phyloP scores from a whole-genome alignment of 371 early-diverging fungal genomes.

The Batkoa obscura region DNA sequence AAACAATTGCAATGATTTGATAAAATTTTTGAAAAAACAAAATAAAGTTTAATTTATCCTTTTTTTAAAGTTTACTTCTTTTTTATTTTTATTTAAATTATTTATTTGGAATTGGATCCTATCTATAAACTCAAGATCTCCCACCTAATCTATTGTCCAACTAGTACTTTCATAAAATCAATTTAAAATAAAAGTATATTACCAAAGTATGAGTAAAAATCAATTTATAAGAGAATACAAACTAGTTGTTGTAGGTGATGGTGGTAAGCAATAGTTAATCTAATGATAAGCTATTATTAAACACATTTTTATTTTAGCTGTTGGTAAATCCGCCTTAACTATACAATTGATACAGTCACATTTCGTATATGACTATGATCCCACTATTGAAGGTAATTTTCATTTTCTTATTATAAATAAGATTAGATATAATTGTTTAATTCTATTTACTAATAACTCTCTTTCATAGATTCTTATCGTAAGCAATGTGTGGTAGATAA shows the following conservation, averaged over 20 bases:
- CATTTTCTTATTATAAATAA: neutral
- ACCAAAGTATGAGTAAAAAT: neutral
- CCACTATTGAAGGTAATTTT: constrained; percentile 65
- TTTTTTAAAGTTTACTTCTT: too few species aligned
- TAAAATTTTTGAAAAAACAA: too few species aligned
- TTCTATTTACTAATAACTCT: neutral
- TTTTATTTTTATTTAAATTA: too few species aligned
- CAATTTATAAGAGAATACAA: constrained; percentile 30
- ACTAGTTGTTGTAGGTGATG: constrained; percentile 79
- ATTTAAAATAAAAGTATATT: too few species aligned
- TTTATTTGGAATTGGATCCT: too few species aligned
- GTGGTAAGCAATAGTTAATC: constrained; percentile 29
- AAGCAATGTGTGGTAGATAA: constrained; percentile 72
- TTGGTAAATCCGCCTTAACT: constrained; percentile 72
- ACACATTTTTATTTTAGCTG: constrained; percentile 18
- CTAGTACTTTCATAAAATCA: too few species aligned
- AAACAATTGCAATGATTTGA: too few species aligned
- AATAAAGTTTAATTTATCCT: too few species aligned
- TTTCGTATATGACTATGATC: constrained; percentile 85
- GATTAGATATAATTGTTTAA: too few species aligned
- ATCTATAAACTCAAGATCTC: too few species aligned
- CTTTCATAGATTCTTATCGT: constrained; percentile 58
- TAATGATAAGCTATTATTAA: neutral
- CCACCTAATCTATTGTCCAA: too few species aligned
- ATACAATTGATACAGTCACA: constrained; percentile 79